Percentiles rank a stretch among this genome's conserved stretches.
phyloP scores from a whole-genome alignment of 257 asterid genomes.

The Leonotis leonurus region DNA sequence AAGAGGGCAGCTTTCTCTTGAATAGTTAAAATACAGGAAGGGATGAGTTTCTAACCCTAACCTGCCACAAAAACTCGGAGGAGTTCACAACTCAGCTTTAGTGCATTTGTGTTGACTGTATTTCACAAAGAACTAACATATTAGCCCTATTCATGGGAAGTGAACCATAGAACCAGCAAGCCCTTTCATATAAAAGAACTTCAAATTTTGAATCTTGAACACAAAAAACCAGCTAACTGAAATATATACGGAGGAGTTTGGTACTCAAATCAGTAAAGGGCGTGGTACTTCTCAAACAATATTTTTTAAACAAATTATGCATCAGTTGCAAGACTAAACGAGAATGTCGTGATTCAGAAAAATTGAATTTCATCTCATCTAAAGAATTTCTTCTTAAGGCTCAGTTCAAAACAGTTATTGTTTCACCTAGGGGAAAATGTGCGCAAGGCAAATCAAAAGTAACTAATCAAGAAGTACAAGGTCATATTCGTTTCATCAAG shows the following conservation, averaged over 20 bases:
- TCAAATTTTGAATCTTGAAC: not conserved
- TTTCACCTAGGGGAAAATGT: not conserved
- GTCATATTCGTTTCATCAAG: not conserved
- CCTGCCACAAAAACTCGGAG: slow-evolving; percentile 82
- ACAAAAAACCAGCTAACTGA: not conserved
- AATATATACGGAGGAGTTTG: not conserved
- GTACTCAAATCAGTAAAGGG: not conserved
- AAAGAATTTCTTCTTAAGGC: not conserved
- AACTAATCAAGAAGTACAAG: not conserved
- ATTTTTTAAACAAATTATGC: not conserved
- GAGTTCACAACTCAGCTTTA: slow-evolving; percentile 84
- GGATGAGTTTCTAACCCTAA: slow-evolving; percentile 12
- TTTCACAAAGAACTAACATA: not conserved
- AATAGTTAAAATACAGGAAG: not conserved
- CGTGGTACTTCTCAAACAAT: not conserved
- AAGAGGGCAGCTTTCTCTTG: not conserved
- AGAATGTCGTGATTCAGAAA: not conserved
- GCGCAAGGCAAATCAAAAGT: not conserved
- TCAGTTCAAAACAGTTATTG: not conserved
- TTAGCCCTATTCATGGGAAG: no score
- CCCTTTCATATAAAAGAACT: not conserved
- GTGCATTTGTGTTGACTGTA: slow-evolving; percentile 71
- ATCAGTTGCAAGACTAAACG: slow-evolving; percentile 1
- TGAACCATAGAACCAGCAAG: no score
- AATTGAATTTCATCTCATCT: no score